Evolutionary conservation across 176 grass and related monocot genomes (phyloP).

Genomic region (Alopecurus myosuroides): DNA sequence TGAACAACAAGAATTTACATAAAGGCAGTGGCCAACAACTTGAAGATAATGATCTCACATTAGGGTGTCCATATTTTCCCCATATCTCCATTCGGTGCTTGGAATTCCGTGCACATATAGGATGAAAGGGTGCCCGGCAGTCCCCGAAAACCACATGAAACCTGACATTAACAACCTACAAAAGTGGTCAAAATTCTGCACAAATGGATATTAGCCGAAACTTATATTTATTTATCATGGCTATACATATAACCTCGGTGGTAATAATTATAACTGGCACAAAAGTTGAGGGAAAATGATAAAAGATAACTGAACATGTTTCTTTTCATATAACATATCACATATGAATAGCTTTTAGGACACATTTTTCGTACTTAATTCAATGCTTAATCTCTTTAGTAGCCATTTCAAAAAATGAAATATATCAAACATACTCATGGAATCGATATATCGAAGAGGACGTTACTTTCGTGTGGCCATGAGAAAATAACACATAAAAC

Average conservation of each 20-base stretch:
- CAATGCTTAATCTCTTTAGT: neutral
- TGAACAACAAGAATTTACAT: constrained; percentile 6
- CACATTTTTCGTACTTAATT: constrained; percentile 13
- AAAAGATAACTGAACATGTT: constrained; percentile 15
- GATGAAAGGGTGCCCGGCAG: constrained; percentile 91
- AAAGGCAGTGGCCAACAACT: neutral
- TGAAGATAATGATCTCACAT: constrained; percentile 52
- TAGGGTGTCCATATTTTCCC: constrained; percentile 83
- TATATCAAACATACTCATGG: neutral
- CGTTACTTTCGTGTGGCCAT: neutral
- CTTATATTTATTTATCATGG: neutral
- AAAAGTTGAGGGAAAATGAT: neutral
- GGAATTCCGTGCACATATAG: constrained; percentile 87
- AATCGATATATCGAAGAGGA: neutral
- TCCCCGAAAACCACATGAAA: constrained; percentile 46
- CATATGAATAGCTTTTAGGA: neutral
- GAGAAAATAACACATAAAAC: constrained; percentile 10
- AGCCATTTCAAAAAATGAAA: neutral
- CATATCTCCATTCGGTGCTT: constrained; percentile 99
- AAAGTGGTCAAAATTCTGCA: neutral
- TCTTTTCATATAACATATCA: constrained; percentile 7
- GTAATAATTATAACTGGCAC: neutral
- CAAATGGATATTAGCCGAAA: neutral
- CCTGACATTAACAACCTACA: constrained; percentile 1
- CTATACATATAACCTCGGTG: neutral